Percentiles rank a stretch among this genome's conserved stretches.
These are phyloP conservation scores for Lizonia empirigonia DNA, from an alignment of 2,329 filamentous ascomycete species.

Conservation along the genomic window DNA sequence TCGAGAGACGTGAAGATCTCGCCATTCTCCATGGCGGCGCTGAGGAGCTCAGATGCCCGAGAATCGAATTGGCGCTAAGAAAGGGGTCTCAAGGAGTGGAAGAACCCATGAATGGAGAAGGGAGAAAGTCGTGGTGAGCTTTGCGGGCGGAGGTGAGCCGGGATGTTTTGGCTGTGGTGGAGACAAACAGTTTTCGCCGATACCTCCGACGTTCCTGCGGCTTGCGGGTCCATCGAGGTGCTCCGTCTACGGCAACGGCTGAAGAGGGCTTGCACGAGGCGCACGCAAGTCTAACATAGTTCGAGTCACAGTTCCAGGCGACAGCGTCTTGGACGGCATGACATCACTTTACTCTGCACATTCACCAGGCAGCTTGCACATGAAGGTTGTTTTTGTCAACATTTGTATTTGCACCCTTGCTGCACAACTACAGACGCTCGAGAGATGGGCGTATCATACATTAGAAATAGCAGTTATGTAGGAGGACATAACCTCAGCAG, in stretches of 20 bases:
- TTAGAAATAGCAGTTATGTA: conserved; percentile 52
- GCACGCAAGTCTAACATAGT: conserved; percentile 1
- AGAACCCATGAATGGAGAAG: conserved; percentile 25
- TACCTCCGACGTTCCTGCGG: conserved; percentile 23
- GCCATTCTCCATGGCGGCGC: conserved; percentile 44
- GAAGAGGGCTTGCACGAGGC: conserved; percentile 8
- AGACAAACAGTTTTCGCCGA: conserved; percentile 28
- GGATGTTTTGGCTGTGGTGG: conserved; percentile 18
- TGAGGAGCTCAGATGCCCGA: neutral
- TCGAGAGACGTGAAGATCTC: conserved; percentile 46
- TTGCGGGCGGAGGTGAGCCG: conserved; percentile 1
- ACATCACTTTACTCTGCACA: neutral
- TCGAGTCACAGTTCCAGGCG: neutral
- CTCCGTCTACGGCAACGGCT: conserved; percentile 14
- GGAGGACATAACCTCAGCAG: conserved; percentile 46
- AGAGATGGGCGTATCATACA: conserved; percentile 48
- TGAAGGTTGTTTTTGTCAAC: conserved; percentile 27
- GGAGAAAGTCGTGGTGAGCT: conserved; percentile 8
- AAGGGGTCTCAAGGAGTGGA: conserved; percentile 25
- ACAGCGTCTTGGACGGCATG: neutral
- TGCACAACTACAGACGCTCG: conserved; percentile 36
- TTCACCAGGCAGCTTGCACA: too few species aligned
- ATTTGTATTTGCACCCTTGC: conserved; percentile 46
- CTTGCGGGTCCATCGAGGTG: conserved; percentile 23
- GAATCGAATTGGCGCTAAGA: conserved; percentile 4